Conservation (phyloP, 148 eudicot genomes). For the Vaccinium corymbosum region DNA sequence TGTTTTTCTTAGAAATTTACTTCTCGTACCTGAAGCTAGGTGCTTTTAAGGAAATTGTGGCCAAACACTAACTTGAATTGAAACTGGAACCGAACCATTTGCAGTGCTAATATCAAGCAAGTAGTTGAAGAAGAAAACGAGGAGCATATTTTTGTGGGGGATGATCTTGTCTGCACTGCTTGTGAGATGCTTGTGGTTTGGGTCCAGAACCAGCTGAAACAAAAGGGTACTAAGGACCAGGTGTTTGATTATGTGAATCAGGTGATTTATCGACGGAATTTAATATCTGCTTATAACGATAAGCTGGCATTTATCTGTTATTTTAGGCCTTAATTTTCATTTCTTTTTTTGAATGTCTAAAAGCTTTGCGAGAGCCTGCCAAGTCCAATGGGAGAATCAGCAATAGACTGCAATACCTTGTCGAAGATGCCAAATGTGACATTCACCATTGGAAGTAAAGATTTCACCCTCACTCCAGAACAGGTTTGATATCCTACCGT, state of each 20-base stretch:
- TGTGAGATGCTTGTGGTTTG: constrained; percentile 82
- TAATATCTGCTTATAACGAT: neutral
- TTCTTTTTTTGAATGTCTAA: neutral
- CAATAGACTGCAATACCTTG: constrained; percentile 55
- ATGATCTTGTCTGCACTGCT: constrained; percentile 47
- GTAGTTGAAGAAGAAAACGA: constrained; percentile 56
- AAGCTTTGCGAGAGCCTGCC: constrained; percentile 86
- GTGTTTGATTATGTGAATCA: constrained; percentile 65
- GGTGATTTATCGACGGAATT: constrained; percentile 29
- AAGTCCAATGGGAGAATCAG: constrained; percentile 74
- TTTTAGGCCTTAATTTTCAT: neutral
- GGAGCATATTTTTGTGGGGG: constrained; percentile 22
- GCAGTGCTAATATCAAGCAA: constrained; percentile 56
- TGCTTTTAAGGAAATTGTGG: constrained; percentile 9
- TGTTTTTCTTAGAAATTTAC: neutral
- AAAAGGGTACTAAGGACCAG: constrained; percentile 49
- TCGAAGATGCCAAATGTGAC: constrained; percentile 64
- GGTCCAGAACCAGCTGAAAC: constrained; percentile 65
- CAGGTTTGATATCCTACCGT: constrained; percentile 43
- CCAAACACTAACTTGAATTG: neutral
- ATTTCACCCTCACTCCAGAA: constrained; percentile 66
- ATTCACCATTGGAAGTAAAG: constrained; percentile 60
- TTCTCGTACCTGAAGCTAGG: neutral
- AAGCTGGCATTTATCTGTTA: neutral
- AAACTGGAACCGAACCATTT: constrained; percentile 9